Evolutionary conservation across 257 asterid genomes (phyloP), one percentile per base, ranked within the genome.

Genomic region (Thymus mandschuricus): DNA sequence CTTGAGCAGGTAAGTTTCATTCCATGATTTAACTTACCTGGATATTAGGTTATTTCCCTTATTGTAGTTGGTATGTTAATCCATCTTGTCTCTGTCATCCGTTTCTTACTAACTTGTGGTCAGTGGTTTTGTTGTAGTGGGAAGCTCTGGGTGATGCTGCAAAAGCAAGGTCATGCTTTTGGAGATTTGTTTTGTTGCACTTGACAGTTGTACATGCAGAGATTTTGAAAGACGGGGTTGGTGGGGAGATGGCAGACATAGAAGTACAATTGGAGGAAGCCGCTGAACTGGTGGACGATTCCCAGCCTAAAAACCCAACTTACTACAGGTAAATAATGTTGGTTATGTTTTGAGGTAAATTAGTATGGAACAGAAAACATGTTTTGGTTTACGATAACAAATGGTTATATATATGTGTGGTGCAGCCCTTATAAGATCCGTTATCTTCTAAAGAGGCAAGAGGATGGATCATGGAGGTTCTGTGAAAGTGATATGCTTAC

Each of bases 221-320:
- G 66, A 81, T 88, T 72, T 79, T 86, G 71, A 82, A 75, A 34
- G 96, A 89, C 78, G 94, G 78, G 64, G 66, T 58, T 68, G 97
- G 97, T 66, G 83, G 86, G 69, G 98, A 88, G 74, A 68, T 87
- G 82, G 98, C 96, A 21, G 99, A 95, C 79, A 92, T 92, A 68
- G 97, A 92, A 82, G 97, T 88, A 71, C 68, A 84, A 77, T 66
- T 95, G 86, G 96, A 95, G 82, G 99, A 95, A 84, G 99, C 99
- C 63, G 99, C 99, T 76, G 98, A 92, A 81, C 96, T 95, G 68
- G 99, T 95, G 75, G 98, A 87, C 76, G 89, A 86, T 44, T 83
- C 92, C 65, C 92, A 77, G 79, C 90, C 88, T 38, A 88, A 88
- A 79, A 86, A 95, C 78, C 92, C 98, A 68, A 95, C 95, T 75